Percentiles rank a stretch among this genome's conserved stretches.
Conservation (phyloP, 1,284 basidiomycete genomes). For the Cryptococcus jaspeensis region DNA sequence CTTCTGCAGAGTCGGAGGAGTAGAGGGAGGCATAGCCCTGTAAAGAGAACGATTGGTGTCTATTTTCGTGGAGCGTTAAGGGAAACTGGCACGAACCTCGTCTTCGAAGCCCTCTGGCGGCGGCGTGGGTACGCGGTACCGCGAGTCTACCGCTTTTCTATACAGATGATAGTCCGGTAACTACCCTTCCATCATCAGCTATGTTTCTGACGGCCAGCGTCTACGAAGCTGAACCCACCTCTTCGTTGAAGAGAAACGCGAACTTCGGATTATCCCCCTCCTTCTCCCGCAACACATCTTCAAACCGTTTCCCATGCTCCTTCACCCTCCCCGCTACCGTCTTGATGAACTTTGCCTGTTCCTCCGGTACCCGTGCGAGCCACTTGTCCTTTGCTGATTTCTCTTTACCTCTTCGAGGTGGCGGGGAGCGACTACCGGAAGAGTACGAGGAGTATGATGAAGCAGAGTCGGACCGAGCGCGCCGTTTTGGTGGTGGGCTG, state of each 20-base stretch:
- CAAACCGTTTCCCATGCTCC: slow-evolving; percentile 75
- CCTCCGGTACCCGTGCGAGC: slow-evolving; percentile 61
- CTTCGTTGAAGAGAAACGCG: slow-evolving; percentile 67
- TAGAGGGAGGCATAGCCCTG: slow-evolving; percentile 89
- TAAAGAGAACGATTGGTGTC: neutral
- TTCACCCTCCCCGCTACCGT: slow-evolving; percentile 81
- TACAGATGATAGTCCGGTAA: slow-evolving; percentile 79
- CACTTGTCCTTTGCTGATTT: slow-evolving; percentile 29
- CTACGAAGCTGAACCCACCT: slow-evolving; percentile 55
- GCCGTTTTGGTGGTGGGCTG: slow-evolving; percentile 3
- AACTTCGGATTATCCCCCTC: slow-evolving; percentile 81
- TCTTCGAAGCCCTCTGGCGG: slow-evolving; percentile 74
- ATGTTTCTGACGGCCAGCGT: neutral
- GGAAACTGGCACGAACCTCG: slow-evolving; percentile 59
- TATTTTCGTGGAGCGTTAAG: neutral
- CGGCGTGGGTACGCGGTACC: slow-evolving; percentile 56
- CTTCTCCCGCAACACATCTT: slow-evolving; percentile 68
- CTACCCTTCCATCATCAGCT: slow-evolving; percentile 52
- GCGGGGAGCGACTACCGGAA: slow-evolving; percentile 58
- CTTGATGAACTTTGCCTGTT: slow-evolving; percentile 76
- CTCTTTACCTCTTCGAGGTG: slow-evolving; percentile 42
- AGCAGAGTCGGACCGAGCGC: slow-evolving; percentile 25
- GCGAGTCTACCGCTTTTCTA: slow-evolving; percentile 67
- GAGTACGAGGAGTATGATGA: slow-evolving; percentile 23
- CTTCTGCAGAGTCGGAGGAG: slow-evolving; percentile 92